Conservation (phyloP, 2,329 filamentous ascomycete genomes). For the Cladophialophora exuberans region DNA sequence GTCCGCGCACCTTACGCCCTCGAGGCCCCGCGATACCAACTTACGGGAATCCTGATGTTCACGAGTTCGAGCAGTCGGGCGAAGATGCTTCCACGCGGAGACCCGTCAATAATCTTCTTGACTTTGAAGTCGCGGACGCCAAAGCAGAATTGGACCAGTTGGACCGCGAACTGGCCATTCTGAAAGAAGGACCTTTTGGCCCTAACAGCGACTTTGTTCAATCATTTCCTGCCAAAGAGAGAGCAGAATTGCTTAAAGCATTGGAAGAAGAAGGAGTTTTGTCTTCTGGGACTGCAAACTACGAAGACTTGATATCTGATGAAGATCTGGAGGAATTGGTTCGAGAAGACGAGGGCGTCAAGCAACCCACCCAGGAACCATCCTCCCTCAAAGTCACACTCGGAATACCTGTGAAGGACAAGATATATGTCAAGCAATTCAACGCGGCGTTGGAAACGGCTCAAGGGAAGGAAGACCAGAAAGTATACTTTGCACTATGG, state of each 20-base stretch:
- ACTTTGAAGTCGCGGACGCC: constrained; percentile 42
- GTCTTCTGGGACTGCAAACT: constrained; percentile 36
- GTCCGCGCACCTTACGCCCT: constrained; percentile 12
- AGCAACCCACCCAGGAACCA: constrained; percentile 10
- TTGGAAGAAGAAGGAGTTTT: constrained; percentile 43
- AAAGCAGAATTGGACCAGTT: constrained; percentile 44
- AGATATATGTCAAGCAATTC: constrained; percentile 45
- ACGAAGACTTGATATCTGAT: constrained; percentile 45
- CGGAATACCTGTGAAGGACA: constrained; percentile 40
- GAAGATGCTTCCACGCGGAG: constrained; percentile 41
- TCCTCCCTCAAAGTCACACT: constrained; percentile 38
- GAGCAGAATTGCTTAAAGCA: constrained; percentile 46
- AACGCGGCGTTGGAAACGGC: constrained; percentile 43
- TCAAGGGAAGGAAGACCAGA: constrained; percentile 36
- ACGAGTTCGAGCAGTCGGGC: constrained; percentile 48
- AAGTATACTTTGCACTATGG: constrained; percentile 47
- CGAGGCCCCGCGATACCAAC: constrained; percentile 5
- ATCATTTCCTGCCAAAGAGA: constrained; percentile 45
- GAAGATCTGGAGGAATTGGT: constrained; percentile 45
- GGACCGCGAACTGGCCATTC: constrained; percentile 43
- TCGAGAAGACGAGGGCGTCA: constrained; percentile 26
- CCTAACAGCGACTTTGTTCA: constrained; percentile 50
- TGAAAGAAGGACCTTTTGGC: constrained; percentile 48
- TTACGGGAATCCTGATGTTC: constrained; percentile 44
- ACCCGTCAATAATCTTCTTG: constrained; percentile 44